phyloP scores from a whole-genome alignment of 2,329 filamentous ascomycete species.

The Neofusicoccum parvum region DNA sequence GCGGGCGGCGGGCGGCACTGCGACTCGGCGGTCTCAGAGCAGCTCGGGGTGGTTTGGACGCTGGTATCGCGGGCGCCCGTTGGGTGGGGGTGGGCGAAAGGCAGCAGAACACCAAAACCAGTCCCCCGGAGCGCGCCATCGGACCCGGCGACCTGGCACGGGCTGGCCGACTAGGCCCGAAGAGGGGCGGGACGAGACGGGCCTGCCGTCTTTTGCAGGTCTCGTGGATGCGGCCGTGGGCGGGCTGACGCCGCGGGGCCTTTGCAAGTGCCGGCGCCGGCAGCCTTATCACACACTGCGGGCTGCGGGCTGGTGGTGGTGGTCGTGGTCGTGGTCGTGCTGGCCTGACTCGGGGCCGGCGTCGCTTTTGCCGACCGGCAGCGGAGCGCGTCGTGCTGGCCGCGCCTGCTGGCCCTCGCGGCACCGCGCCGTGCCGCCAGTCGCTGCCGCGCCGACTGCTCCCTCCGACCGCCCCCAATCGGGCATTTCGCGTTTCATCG shows the following conservation, averaged over 20 bases:
- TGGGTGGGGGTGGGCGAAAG: constrained; percentile 1
- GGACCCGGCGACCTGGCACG: constrained; percentile 14
- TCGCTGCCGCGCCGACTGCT: no score
- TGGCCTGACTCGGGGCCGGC: background rate
- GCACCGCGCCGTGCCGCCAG: no score
- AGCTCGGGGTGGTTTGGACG: background rate
- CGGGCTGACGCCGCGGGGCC: constrained; percentile 4
- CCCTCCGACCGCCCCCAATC: background rate
- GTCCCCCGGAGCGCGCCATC: constrained; percentile 11
- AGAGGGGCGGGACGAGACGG: constrained; percentile 10
- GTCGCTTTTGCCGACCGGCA: constrained; percentile 4
- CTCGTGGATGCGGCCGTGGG: constrained; percentile 9
- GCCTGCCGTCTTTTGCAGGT: constrained; percentile 14
- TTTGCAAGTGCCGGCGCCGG: constrained; percentile 1
- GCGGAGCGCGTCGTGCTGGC: no score
- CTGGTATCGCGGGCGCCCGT: background rate
- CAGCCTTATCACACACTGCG: background rate
- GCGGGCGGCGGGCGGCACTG: background rate
- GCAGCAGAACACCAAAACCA: constrained; percentile 16
- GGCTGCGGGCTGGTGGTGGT: no score
- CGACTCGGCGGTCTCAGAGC: constrained; percentile 6
- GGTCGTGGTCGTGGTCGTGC: no score
- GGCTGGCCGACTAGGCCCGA: constrained; percentile 8
- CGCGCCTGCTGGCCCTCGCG: no score
- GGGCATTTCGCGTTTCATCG: constrained; percentile 2